Percentiles rank a stretch among this genome's conserved stretches.
Evolutionary conservation across 345 rosid genomes (phyloP).

Genomic region (Syzygium aromaticum): DNA sequence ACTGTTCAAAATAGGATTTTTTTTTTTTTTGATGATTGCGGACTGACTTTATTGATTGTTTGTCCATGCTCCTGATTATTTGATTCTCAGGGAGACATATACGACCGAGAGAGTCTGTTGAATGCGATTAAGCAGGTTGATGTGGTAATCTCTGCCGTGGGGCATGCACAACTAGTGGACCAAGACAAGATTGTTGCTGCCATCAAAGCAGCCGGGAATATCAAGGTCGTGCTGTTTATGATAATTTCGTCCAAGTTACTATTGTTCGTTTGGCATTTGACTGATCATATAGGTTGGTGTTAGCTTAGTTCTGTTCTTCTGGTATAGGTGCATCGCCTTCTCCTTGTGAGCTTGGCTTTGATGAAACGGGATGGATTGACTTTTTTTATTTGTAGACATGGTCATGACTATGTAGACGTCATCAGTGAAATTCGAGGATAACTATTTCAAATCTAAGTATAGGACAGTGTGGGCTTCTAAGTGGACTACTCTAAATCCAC

Average conservation of each 20-base stretch:
- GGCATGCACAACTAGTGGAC: neutral
- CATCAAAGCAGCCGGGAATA: slow-evolving; percentile 6
- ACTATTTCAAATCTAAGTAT: neutral
- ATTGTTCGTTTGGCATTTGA: neutral
- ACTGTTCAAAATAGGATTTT: neutral
- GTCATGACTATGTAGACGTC: neutral
- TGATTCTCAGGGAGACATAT: slow-evolving; percentile 3
- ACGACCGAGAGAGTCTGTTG: neutral
- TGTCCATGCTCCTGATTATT: neutral
- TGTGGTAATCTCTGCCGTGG: slow-evolving; percentile 7
- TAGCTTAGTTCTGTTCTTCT: neutral
- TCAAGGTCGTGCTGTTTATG: neutral
- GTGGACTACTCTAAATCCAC: neutral
- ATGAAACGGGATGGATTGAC: neutral
- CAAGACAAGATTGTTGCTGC: slow-evolving; percentile 6
- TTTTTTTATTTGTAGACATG: neutral
- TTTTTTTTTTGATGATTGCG: neutral
- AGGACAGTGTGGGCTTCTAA: neutral
- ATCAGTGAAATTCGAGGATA: neutral
- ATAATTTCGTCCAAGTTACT: neutral
- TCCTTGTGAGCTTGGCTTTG: neutral
- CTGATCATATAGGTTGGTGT: neutral
- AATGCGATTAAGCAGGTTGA: slow-evolving; percentile 1
- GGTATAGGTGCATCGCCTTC: neutral
- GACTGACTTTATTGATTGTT: neutral